Percentiles rank a stretch among this genome's conserved stretches.
phyloP scores from a whole-genome alignment of 2,329 filamentous ascomycete species.

The Plenodomus lindquistii region DNA sequence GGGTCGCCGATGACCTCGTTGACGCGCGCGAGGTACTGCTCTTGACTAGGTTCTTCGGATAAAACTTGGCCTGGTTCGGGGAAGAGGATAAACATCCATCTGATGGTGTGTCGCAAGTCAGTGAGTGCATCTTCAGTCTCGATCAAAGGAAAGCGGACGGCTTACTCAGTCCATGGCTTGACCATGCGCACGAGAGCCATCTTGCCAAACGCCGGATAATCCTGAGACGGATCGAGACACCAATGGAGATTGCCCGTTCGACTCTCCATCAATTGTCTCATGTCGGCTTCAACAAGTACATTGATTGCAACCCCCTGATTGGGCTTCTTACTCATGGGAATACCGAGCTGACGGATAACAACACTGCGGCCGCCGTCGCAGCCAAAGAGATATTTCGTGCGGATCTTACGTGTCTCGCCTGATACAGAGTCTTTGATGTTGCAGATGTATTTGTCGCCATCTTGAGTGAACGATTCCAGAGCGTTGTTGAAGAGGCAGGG shows the following conservation, averaged over 20 bases:
- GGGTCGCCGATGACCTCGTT: conserved; percentile 15
- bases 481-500: conserved; percentile 47
- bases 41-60: neutral
- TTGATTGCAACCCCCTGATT: conserved; percentile 51
- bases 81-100: neutral
- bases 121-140: conserved; percentile 11
- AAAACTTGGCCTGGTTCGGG: neutral
- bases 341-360: conserved; percentile 51
- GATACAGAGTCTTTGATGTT: conserved; percentile 43
- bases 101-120: neutral
- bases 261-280: conserved; percentile 54
- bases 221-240: conserved; percentile 59
- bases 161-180: conserved; percentile 65
- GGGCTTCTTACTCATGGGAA: conserved; percentile 54
- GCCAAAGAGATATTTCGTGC: conserved; percentile 62
- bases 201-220: neutral
- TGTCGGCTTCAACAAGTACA: conserved; percentile 56
- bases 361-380: conserved; percentile 58
- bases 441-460: conserved; percentile 13
- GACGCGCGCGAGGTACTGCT: conserved; percentile 6
- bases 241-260: conserved; percentile 65
- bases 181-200: conserved; percentile 56
- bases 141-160: too few species aligned
- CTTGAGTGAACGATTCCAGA: conserved; percentile 32
- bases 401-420: conserved; percentile 49